These are phyloP conservation scores for Fremontodendron californicum DNA, from an alignment of 345 rosid genomes.

Conservation along the genomic window DNA sequence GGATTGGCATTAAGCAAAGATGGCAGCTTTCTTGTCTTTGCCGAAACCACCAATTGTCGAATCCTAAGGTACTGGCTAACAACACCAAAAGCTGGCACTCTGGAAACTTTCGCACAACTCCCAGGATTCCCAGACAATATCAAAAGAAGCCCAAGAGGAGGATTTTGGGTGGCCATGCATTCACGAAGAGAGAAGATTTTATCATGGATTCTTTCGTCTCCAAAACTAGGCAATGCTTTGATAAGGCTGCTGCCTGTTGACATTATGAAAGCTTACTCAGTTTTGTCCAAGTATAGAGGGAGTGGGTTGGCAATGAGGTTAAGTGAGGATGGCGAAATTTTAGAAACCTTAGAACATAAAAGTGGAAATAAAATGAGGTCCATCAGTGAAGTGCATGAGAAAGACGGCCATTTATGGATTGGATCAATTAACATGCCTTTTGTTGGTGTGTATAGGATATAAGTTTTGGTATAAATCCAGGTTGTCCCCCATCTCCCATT, in stretches of 20 bases:
- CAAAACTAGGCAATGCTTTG: conserved; percentile 48
- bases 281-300: conserved; percentile 36
- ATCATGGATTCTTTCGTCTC: conserved; percentile 29
- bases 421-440: conserved; percentile 58
- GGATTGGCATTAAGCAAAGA: conserved; percentile 48
- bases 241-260: conserved; percentile 37
- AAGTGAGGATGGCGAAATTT: conserved; percentile 51
- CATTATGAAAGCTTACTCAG: conserved; percentile 31
- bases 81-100: conserved; percentile 16
- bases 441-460: conserved; percentile 33
- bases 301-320: conserved; percentile 62
- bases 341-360: conserved; percentile 40
- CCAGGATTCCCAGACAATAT: conserved; percentile 73
- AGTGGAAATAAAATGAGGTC: conserved; percentile 31
- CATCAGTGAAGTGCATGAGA: conserved; percentile 63
- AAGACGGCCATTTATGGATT: conserved; percentile 52
- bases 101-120: conserved; percentile 42
- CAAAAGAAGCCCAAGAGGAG: conserved; percentile 55
- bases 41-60: conserved; percentile 43
- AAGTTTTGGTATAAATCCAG: too few relatives aligned
- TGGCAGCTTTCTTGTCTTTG: conserved; percentile 42
- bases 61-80: conserved; percentile 47
- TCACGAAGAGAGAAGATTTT: conserved; percentile 40
- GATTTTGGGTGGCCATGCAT: conserved; percentile 63
- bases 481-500: too few relatives aligned